Evolutionary conservation across 140 eudicot species (phyloP), one percentile per base, ranked within the genome.

Genomic region (Anethum foeniculum): DNA sequence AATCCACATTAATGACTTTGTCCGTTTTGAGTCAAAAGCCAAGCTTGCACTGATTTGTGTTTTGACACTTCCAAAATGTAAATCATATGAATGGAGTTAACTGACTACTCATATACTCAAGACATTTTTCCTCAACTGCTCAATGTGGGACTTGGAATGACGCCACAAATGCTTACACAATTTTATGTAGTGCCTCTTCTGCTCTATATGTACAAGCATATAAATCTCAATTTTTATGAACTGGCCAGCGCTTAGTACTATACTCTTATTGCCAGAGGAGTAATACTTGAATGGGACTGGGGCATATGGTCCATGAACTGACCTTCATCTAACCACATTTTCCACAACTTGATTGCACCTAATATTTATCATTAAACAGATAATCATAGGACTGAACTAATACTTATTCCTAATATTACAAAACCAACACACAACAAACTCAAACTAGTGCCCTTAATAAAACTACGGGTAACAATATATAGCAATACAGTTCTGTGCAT

Each of bases 261-360:
- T 7, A 56, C 65, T 28, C 38, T 9, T 27, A 9, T 64, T 25
- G 52, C 49, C n/a, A 71, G 76, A 32, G 76, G 76, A 32, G 76
- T 71, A 32, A 5, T 41, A 21, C 32, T 0, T 73, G 77, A 74
- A 41, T 74, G 54, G 47, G 77, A 74, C 54, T 25, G 19, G 49
- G 36, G 77, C 56, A 74, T 74, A 32, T 67, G 71, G n/a, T 67
- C 74, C 43, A 18, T 74, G 56, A 41, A 41, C 56, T 43, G 77
- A 74, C 77, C 56, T 39, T 43, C 77, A n/a, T 43, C 54, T 14
- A 10, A 25, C 56, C 74, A 74, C 28, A 41, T 74, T 43, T 27
- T 21, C 56, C 23, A 43, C 77, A 43, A 19, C 48, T 39, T 73
- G 13, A 9, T 21, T 19, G 34, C 54, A 73, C 34, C 77, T 73